A percentile compares a stretch with the other conserved stretches of the same genome.
These are phyloP conservation scores for Yamadazyma insecticola DNA, from an alignment of 805 yeast genomes.

Conservation along the genomic window DNA sequence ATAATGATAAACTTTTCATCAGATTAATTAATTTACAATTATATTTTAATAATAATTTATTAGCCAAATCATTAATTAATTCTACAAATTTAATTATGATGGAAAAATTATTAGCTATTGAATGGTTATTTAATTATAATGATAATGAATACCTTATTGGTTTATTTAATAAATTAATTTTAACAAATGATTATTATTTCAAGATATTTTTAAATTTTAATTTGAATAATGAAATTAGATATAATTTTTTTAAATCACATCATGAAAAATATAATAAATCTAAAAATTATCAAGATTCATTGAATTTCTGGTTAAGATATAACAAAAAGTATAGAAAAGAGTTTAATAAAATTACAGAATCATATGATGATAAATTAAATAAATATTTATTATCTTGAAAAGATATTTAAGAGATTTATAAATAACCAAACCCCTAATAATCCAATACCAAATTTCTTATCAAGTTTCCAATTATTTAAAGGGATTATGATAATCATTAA, in stretches of 20 bases:
- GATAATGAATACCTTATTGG: conserved; percentile 6
- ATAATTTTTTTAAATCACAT: too few species aligned
- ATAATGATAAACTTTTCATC: conserved; percentile 22
- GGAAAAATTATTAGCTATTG: conserved; percentile 40
- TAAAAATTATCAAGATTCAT: too few species aligned
- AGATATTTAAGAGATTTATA: conserved; percentile 16
- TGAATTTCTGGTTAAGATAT: too few species aligned
- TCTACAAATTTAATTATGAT: conserved; percentile 28
- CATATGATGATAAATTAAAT: too few species aligned
- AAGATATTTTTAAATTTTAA: too few species aligned
- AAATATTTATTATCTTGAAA: too few species aligned
- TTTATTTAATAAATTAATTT: too few species aligned
- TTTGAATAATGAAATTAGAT: too few species aligned
- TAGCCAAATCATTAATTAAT: conserved; percentile 36
- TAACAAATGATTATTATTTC: too few species aligned
- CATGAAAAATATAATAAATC: too few species aligned
- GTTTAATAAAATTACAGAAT: too few species aligned
- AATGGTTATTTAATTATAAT: conserved; percentile 21
- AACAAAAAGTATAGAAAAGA: too few species aligned
- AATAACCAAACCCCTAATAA: conserved; percentile 16
- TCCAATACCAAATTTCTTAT: conserved; percentile 23
- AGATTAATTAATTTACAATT: conserved; percentile 44
- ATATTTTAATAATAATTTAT: conserved; percentile 25
- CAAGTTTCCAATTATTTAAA: conserved; percentile 30
- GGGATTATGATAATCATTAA: conserved; percentile 24